phyloP scores from a whole-genome alignment of 1,284 basidiomycete species.

The Kwoniella shivajii region DNA sequence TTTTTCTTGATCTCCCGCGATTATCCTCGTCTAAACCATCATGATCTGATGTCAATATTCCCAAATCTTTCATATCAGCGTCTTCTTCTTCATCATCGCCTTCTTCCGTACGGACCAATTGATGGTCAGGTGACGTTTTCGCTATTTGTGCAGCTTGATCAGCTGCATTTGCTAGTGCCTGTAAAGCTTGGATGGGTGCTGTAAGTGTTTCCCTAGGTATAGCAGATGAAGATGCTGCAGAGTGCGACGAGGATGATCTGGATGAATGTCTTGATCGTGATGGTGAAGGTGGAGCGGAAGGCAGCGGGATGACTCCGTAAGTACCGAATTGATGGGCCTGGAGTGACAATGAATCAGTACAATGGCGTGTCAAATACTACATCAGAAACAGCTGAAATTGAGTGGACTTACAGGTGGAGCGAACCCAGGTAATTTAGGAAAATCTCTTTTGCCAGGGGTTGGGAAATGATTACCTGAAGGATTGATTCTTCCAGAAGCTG shows the following conservation, averaged over 20 bases:
- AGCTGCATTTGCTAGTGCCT: conserved; percentile 88
- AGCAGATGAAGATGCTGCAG: conserved; percentile 71
- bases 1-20: conserved; percentile 27
- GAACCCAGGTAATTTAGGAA: conserved; percentile 84
- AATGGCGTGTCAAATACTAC: not conserved
- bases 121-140: conserved; percentile 16
- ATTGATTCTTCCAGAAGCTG: conserved; percentile 28
- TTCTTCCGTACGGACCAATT: not conserved
- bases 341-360: conserved; percentile 9
- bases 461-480: not conserved
- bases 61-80: conserved; percentile 4
- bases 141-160: conserved; percentile 71
- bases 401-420: conserved; percentile 71
- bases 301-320: conserved; percentile 69
- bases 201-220: conserved; percentile 76
- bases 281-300: conserved; percentile 67
- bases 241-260: conserved; percentile 69
- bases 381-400: not conserved
- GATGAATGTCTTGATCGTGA: conserved; percentile 37
- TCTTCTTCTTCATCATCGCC: conserved; percentile 8
- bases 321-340: conserved; percentile 86
- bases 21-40: conserved; percentile 13
- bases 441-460: conserved; percentile 47
- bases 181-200: conserved; percentile 88
- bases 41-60: not conserved